phyloP scores from a whole-genome alignment of 1,284 basidiomycete genomes.

The Marasmius oreades region DNA sequence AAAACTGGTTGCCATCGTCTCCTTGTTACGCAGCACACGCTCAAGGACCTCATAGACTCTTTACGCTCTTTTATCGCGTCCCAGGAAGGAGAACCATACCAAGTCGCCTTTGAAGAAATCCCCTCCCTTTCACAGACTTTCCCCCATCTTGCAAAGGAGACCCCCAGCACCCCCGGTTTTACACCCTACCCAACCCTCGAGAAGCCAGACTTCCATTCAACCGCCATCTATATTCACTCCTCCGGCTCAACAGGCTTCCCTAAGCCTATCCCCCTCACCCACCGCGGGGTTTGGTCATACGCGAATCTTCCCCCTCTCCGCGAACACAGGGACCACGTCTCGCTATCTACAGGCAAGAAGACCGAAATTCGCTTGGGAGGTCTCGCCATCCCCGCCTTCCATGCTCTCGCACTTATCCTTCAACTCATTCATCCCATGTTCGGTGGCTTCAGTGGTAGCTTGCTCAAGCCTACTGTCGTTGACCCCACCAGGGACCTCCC shows the following conservation, averaged over 20 bases:
- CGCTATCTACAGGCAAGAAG: background rate
- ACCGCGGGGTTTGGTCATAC: background rate
- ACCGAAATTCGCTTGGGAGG: background rate
- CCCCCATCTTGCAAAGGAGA: constrained; percentile 27
- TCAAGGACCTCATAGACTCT: constrained; percentile 22
- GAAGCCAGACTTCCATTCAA: constrained; percentile 25
- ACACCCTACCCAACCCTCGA: constrained; percentile 27
- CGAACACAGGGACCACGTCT: background rate
- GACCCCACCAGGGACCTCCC: constrained; percentile 22
- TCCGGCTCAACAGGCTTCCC: constrained; percentile 13
- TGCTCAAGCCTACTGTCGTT: constrained; percentile 28
- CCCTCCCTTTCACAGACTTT: constrained; percentile 27
- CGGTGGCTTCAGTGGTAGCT: constrained; percentile 20
- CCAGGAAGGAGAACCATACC: constrained; percentile 8
- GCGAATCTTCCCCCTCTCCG: background rate
- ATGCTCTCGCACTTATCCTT: constrained; percentile 6
- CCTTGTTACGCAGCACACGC: constrained; percentile 25
- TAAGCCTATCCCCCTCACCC: constrained; percentile 11
- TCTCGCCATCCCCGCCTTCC: constrained; percentile 9
- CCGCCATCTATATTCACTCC: constrained; percentile 11
- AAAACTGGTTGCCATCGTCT: constrained; percentile 27
- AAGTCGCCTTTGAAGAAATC: constrained; percentile 27
- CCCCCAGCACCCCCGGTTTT: constrained; percentile 28
- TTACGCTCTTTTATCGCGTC: constrained; percentile 20
- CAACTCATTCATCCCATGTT: constrained; percentile 23